Conservation (phyloP, 1,284 basidiomycete genomes). For the Pascua guehoae region DNA sequence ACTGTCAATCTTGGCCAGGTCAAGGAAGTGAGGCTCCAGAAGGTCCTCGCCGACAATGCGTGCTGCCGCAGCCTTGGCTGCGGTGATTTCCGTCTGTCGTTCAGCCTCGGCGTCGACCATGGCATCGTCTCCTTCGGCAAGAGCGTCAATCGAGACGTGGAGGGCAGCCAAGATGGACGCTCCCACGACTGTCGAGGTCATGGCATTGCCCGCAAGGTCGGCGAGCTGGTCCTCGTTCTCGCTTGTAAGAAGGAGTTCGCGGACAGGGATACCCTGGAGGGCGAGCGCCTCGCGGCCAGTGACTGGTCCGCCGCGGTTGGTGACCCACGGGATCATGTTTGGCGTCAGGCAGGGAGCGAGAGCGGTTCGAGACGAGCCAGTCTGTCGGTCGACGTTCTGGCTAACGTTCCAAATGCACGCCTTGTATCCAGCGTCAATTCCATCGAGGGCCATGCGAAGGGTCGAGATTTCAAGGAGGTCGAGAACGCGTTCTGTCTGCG, state of each 20-base stretch:
- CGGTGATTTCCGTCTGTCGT: slow-evolving; percentile 47
- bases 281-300: slow-evolving; percentile 87
- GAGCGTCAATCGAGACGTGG: slow-evolving; percentile 61
- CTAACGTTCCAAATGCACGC: slow-evolving; percentile 98
- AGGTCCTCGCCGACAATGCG: slow-evolving; percentile 67
- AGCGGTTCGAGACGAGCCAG: slow-evolving; percentile 72
- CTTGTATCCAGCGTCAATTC: slow-evolving; percentile 79
- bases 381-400: slow-evolving; percentile 89
- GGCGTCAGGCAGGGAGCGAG: slow-evolving; percentile 90
- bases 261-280: slow-evolving; percentile 87
- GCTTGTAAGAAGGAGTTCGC: slow-evolving; percentile 83
- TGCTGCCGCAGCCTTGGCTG: slow-evolving; percentile 49
- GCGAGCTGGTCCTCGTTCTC: slow-evolving; percentile 91
- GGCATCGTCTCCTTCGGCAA: slow-evolving; percentile 61
- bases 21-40: slow-evolving; percentile 61
- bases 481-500: slow-evolving; percentile 89
- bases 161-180: slow-evolving; percentile 82
- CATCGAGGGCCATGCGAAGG: slow-evolving; percentile 73
- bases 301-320: slow-evolving; percentile 94
- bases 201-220: slow-evolving; percentile 92
- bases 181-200: slow-evolving; percentile 94
- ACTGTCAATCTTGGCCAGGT: slow-evolving; percentile 60
- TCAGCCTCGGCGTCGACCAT: slow-evolving; percentile 53
- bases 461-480: slow-evolving; percentile 89
- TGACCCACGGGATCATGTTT: slow-evolving; percentile 93